phyloP scores from a whole-genome alignment of 1,284 basidiomycete genomes.

The Melampsora larici-populina region DNA sequence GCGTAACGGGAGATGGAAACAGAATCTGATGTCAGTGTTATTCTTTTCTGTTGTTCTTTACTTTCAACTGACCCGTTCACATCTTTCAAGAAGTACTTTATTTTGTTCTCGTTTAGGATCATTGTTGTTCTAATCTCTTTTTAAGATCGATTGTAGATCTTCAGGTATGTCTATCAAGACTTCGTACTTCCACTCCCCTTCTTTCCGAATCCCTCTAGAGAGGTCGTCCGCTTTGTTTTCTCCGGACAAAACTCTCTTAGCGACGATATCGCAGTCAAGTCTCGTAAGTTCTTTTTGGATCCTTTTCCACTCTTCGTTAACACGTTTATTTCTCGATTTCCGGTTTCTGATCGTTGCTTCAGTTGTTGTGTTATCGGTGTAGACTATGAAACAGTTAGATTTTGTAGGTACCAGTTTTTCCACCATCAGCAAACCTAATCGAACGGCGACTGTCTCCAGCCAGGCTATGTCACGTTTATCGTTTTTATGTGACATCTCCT shows the following conservation, averaged over 20 bases:
- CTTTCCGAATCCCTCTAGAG: not conserved
- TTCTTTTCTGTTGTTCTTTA: no score
- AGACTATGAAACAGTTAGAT: not conserved
- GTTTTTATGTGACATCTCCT: not conserved
- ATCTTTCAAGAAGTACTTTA: no score
- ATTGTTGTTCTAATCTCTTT: no score
- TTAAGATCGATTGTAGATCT: no score
- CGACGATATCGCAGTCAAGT: not conserved
- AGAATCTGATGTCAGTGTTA: no score
- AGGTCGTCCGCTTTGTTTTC: not conserved
- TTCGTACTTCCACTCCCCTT: no score
- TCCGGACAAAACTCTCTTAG: not conserved
- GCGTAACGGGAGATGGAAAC: no score
- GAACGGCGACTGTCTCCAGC: slow-evolving; percentile 2
- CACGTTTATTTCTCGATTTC: not conserved
- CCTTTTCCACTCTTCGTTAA: slow-evolving; percentile 2
- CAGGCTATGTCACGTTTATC: no score
- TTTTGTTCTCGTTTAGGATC: no score
- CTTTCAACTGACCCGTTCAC: no score
- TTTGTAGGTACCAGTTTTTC: not conserved
- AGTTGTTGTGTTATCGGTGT: no score
- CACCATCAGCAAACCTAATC: slow-evolving; percentile 3
- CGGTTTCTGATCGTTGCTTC: not conserved
- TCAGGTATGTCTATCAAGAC: not conserved
- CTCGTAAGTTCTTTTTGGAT: not conserved